Conservation (phyloP, 2,329 filamentous ascomycete genomes). For the Pseudogymnoascus sp. region DNA sequence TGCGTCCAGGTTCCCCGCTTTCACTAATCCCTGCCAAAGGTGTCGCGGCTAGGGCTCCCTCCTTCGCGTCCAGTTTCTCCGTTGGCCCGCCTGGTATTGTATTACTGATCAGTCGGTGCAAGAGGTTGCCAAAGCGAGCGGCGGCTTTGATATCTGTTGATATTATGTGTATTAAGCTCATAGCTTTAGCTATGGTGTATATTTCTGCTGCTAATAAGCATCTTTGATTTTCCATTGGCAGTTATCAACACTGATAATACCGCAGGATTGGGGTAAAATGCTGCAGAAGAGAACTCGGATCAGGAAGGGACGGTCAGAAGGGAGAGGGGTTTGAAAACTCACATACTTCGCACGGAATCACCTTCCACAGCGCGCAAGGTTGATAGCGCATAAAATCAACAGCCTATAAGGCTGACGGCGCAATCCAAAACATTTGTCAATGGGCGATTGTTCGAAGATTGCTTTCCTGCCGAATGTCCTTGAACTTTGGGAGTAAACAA, state of each 20-base stretch:
- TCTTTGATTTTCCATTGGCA: background rate
- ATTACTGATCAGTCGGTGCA: too few relatives aligned
- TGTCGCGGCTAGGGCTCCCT: background rate
- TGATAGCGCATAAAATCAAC: too few relatives aligned
- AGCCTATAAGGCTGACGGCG: too few relatives aligned
- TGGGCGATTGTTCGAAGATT: background rate
- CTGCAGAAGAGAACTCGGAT: constrained; percentile 20
- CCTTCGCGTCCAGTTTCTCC: background rate
- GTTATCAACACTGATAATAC: constrained; percentile 54
- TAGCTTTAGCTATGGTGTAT: background rate
- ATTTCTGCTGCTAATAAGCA: background rate
- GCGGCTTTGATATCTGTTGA: background rate
- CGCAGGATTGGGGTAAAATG: constrained; percentile 52
- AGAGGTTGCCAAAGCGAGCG: too few relatives aligned
- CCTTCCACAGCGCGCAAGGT: too few relatives aligned
- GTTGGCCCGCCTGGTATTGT: too few relatives aligned
- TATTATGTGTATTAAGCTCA: background rate
- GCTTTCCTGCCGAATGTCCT: background rate
- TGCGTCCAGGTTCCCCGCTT: background rate
- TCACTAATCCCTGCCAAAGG: background rate
- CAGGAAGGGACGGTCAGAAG: too few relatives aligned
- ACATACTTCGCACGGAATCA: too few relatives aligned
- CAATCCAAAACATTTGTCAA: background rate
- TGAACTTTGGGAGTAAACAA: background rate
- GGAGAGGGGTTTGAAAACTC: too few relatives aligned